Evolutionary conservation across 106 monocot genomes (phyloP).

Genomic region (Phalaenopsis aphrodite): DNA sequence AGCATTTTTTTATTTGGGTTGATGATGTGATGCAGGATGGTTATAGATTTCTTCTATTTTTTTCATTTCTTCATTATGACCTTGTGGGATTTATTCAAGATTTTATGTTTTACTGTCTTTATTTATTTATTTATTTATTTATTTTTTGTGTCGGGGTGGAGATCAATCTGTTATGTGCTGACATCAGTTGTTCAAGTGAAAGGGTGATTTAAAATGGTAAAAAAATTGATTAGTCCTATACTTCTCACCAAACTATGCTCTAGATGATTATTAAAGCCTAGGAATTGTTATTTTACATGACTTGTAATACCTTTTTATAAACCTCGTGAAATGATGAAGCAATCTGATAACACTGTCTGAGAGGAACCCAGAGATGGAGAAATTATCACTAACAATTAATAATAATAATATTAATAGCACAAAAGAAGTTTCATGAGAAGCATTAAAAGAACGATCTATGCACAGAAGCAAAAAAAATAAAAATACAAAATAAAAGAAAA

Average conservation of each 20-base stretch:
- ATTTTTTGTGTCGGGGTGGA: background rate
- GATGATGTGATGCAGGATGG: background rate
- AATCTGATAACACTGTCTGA: too few species aligned
- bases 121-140: too few species aligned
- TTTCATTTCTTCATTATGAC: background rate
- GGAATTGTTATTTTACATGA: too few species aligned
- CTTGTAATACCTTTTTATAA: too few species aligned
- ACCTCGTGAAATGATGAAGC: too few species aligned
- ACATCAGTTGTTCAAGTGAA: background rate
- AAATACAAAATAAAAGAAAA: background rate
- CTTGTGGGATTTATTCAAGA: background rate
- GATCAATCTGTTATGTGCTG: background rate
- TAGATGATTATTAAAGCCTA: background rate
- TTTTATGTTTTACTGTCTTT: background rate
- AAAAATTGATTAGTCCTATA: background rate
- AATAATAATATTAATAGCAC: too few species aligned
- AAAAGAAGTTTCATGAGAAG: background rate
- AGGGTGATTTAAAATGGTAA: background rate
- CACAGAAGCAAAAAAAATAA: background rate
- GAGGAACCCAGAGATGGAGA: too few species aligned
- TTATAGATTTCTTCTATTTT: background rate
- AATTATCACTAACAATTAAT: too few species aligned
- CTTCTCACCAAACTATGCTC: background rate
- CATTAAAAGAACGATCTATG: background rate
- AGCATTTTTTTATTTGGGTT: background rate